Conservation (phyloP, 768 basidiomycete genomes). For the Suillus plorans region DNA sequence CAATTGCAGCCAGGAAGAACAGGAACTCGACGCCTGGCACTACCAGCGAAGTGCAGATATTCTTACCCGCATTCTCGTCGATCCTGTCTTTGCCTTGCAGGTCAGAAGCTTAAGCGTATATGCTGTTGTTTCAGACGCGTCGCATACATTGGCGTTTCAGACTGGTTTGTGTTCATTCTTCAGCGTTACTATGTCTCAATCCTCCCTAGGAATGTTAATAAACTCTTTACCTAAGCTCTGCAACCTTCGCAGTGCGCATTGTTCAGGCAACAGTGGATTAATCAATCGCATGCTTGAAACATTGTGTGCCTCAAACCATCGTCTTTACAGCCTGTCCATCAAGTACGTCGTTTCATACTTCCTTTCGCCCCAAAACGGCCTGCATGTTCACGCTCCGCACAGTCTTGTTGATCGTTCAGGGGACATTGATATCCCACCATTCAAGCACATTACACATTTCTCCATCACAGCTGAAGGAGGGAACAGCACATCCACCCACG, state of each 20-base stretch:
- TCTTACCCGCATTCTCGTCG: conserved; percentile 62
- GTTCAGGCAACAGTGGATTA: conserved; percentile 55
- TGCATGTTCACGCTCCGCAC: neutral
- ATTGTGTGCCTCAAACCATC: conserved; percentile 50
- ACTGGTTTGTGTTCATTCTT: conserved; percentile 42
- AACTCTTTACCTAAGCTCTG: conserved; percentile 65
- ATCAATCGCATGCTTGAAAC: conserved; percentile 52
- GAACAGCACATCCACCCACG: conserved; percentile 37
- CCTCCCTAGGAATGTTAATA: conserved; percentile 56
- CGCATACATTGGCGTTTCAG: conserved; percentile 59
- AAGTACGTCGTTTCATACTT: conserved; percentile 34
- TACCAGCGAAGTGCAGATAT: conserved; percentile 71
- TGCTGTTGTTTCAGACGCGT: conserved; percentile 47
- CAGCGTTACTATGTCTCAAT: neutral
- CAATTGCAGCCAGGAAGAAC: conserved; percentile 15
- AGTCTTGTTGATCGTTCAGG: conserved; percentile 39
- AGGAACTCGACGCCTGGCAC: conserved; percentile 43
- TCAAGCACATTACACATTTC: conserved; percentile 60
- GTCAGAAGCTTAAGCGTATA: conserved; percentile 61
- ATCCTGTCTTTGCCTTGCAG: conserved; percentile 55
- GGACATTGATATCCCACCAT: conserved; percentile 47
- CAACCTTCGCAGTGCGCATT: conserved; percentile 60
- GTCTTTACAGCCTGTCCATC: conserved; percentile 56
- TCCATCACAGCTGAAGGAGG: conserved; percentile 50
- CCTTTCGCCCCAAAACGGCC: neutral